A percentile compares a stretch with the other conserved stretches of the same genome.
These are phyloP conservation scores for Hordeum pubiflorum DNA, from an alignment of 202 grass and related monocot genomes.

Conservation along the genomic window DNA sequence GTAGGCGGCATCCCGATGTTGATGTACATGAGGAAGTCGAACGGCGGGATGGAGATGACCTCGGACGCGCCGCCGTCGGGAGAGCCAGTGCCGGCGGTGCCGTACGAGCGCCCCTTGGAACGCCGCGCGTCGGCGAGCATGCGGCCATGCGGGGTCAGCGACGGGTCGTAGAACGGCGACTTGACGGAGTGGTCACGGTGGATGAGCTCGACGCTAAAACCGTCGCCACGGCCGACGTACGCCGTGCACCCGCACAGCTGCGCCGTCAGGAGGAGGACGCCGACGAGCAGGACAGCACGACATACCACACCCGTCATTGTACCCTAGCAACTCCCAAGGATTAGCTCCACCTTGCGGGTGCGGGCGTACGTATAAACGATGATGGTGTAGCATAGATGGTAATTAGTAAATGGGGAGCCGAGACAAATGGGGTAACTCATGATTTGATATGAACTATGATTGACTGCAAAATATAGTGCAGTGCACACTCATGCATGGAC, in stretches of 20 bases:
- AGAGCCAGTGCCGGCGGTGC: neutral
- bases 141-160: constrained; percentile 12
- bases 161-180: constrained; percentile 50
- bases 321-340: too few relatives aligned
- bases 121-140: constrained; percentile 22
- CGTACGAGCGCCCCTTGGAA: neutral
- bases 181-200: constrained; percentile 41
- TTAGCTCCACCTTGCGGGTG: too few relatives aligned
- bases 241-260: neutral
- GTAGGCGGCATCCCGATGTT: constrained; percentile 47
- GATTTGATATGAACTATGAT: too few relatives aligned
- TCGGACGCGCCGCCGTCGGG: constrained; percentile 9
- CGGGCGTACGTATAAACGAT: too few relatives aligned
- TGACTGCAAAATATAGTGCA: too few relatives aligned
- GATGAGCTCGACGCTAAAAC: constrained; percentile 60
- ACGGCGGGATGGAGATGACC: constrained; percentile 21
- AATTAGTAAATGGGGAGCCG: too few relatives aligned
- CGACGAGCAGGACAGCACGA: too few relatives aligned
- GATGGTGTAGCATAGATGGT: too few relatives aligned
- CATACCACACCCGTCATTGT: too few relatives aligned
- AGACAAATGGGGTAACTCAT: too few relatives aligned
- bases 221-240: neutral
- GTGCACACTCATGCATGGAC: too few relatives aligned
- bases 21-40: constrained; percentile 53
- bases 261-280: neutral